Evolutionary conservation across 805 yeast genomes (phyloP).

Genomic region (Nakazawaea anatomiae): DNA sequence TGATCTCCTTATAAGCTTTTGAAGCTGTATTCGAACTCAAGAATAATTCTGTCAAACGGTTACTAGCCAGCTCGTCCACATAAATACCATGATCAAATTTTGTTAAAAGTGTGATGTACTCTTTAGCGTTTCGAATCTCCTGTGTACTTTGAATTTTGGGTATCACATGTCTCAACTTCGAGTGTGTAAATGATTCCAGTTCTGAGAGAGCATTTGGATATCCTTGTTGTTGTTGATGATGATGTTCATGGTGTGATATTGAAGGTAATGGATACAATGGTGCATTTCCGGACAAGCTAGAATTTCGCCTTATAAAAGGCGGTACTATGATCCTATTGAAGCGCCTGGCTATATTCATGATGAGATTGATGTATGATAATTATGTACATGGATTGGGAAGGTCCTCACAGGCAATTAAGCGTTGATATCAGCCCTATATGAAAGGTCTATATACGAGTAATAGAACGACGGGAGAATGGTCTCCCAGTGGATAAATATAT

Average conservation of each 20-base stretch:
- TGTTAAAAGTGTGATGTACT: not conserved
- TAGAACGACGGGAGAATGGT: no score
- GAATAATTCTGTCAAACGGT: not conserved
- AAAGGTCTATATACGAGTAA: no score
- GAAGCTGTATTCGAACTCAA: not conserved
- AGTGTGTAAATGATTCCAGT: not conserved
- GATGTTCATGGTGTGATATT: not conserved
- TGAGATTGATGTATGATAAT: not conserved
- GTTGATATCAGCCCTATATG: no score
- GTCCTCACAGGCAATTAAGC: not conserved
- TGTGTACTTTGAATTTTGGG: not conserved
- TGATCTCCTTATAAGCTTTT: not conserved
- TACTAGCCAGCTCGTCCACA: not conserved
- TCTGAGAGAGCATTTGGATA: not conserved
- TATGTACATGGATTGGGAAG: not conserved
- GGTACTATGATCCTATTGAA: not conserved
- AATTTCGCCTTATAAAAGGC: not conserved
- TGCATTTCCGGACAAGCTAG: not conserved
- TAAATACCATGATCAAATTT: conserved; percentile 1
- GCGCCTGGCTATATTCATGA: not conserved
- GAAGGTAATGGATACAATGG: not conserved
- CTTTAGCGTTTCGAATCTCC: not conserved
- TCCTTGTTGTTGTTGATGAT: not conserved
- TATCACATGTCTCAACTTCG: not conserved
- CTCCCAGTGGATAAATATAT: no score